phyloP scores from a whole-genome alignment of 352 stramenopile species.

The Nothophytophthora sp. region DNA sequence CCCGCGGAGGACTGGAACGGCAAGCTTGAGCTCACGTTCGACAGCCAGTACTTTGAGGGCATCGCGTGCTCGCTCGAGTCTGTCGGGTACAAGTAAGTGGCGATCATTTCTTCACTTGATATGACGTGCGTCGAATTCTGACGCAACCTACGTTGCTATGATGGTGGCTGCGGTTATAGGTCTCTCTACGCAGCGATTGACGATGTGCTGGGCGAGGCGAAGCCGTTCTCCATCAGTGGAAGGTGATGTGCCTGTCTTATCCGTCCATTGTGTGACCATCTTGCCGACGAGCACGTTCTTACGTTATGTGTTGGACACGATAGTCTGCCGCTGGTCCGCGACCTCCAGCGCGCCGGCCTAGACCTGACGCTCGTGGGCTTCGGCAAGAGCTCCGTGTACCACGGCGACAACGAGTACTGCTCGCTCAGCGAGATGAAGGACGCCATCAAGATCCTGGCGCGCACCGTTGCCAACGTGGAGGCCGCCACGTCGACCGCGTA shows the following conservation, averaged over 20 bases:
- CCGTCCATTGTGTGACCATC: no score
- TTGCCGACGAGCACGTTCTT: no score
- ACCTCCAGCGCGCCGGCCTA: conserved; percentile 66
- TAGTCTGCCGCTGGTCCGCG: conserved; percentile 64
- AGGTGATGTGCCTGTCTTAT: conserved; percentile 37
- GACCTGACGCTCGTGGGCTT: conserved; percentile 77
- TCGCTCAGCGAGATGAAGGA: conserved; percentile 83
- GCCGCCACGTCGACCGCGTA: conserved; percentile 9
- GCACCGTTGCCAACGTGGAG: conserved; percentile 76
- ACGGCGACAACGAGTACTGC: conserved; percentile 93
- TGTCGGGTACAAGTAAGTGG: conserved; percentile 68
- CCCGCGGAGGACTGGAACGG: conserved; percentile 72
- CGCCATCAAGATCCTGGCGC: conserved; percentile 86
- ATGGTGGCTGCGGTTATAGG: conserved; percentile 6
- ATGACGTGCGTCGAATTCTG: no score
- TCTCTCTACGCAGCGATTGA: conserved; percentile 76
- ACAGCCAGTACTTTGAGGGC: conserved; percentile 75
- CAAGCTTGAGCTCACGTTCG: conserved; percentile 88
- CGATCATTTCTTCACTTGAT: not conserved
- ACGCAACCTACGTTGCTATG: not conserved
- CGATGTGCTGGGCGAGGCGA: conserved; percentile 69
- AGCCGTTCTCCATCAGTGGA: conserved; percentile 91
- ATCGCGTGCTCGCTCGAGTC: conserved; percentile 92
- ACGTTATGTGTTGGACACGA: not conserved
- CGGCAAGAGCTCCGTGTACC: conserved; percentile 81